Evolutionary conservation across 1,284 basidiomycete genomes (phyloP), one percentile per base, ranked within the genome.

Genomic region (Vanrija sp.): DNA sequence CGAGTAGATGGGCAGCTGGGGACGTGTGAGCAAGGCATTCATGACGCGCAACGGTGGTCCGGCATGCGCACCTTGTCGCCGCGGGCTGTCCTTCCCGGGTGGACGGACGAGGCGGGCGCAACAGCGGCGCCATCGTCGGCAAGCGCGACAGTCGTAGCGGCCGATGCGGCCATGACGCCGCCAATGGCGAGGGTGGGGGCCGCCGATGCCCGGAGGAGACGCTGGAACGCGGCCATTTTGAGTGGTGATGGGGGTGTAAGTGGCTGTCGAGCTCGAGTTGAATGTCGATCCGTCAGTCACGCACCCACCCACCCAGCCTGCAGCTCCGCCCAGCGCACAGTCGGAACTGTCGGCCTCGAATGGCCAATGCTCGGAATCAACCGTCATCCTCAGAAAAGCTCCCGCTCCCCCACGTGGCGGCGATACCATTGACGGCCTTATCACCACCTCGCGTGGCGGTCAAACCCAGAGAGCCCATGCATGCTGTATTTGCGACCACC

Each of bases 1-100:
- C 3, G 87, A 80, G 77, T 94, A 94, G 76, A 94, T 89, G 12
- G 89, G 83, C 50, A 87, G 83, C 89, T 92, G 66, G 9, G 12
- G 3, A 23, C 10, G 52, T 49, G 19, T 15, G 14, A 38, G 10
- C 25, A 21, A 28, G 16, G 34, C 14, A 14, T 6, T 23, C 38
- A 43, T 34, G 8, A 23, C 21, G 21, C 21, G 21, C 21, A 23
- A 23, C 5, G 38, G 38, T 15, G 38, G 42, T 14, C 16, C 15
- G 49, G 10, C 7, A 53, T 7, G 28, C 67, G 38, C 42, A 71
- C 72, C 66, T 71, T 74, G 25, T 72, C 65, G 14, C 72, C 72
- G 9, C 61, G 57, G 5, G 57, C 21, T 14, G 60, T 44, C 18
- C 66, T 55, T 18, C 72, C 72, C 26, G 70, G 70, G 48, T 60